phyloP scores from a whole-genome alignment of 495 filamentous ascomycete species.

The Margaritispora aquatica region DNA sequence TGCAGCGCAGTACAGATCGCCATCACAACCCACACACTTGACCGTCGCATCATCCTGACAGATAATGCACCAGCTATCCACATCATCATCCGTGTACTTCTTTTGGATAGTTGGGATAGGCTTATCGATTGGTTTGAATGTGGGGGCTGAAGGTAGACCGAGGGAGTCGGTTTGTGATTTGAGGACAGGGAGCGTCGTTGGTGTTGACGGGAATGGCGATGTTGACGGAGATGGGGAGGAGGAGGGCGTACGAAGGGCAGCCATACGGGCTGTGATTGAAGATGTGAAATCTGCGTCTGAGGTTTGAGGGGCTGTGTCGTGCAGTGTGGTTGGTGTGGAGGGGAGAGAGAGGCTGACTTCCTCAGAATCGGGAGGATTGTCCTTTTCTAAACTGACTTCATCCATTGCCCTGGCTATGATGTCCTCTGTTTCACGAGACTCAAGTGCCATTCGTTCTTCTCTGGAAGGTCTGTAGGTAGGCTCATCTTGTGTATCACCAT shows the following conservation, averaged over 20 bases:
- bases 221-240: neutral
- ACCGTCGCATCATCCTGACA: constrained; percentile 62
- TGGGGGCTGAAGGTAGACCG: constrained; percentile 48
- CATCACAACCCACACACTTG: constrained; percentile 56
- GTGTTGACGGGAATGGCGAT: neutral
- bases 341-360: constrained; percentile 15
- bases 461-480: neutral
- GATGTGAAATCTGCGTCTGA: constrained; percentile 18
- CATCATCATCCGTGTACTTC: constrained; percentile 52
- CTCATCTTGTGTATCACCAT: neutral
- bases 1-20: constrained; percentile 55
- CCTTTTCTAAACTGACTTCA: constrained; percentile 17
- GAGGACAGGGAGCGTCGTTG: neutral
- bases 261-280: constrained; percentile 18
- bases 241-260: constrained; percentile 8
- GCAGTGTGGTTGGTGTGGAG: constrained; percentile 18
- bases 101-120: constrained; percentile 26
- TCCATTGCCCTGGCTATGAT: constrained; percentile 20
- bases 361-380: neutral
- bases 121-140: constrained; percentile 39
- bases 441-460: constrained; percentile 8
- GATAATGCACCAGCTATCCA: constrained; percentile 63
- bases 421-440: constrained; percentile 20
- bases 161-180: constrained; percentile 22
- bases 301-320: neutral